A percentile compares a stretch with the other conserved stretches of the same genome.
These are phyloP conservation scores for Datura wrightii DNA, from an alignment of 257 asterid genomes.

Conservation along the genomic window DNA sequence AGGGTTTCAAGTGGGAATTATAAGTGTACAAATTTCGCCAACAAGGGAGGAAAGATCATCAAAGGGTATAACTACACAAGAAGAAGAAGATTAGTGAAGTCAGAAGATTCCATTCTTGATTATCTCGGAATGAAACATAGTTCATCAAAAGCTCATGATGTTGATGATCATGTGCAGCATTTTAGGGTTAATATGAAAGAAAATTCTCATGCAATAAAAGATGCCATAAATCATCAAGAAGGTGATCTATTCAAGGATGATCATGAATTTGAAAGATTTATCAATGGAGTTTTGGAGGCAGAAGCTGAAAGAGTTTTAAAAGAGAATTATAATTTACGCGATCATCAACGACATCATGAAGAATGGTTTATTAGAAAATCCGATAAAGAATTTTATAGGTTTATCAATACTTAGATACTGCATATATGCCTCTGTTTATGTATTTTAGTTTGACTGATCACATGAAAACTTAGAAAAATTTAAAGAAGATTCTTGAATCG, in stretches of 20 bases:
- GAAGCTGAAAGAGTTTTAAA: neutral
- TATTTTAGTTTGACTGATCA: neutral
- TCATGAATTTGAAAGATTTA: neutral
- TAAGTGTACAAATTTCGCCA: neutral
- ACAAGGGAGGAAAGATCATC: neutral
- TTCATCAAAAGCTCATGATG: too few species aligned
- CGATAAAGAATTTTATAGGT: neutral
- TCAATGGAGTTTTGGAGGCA: neutral
- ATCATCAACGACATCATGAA: neutral
- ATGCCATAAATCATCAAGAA: too few species aligned
- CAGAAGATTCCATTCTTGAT: neutral
- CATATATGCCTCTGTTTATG: neutral
- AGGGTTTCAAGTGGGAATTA: neutral
- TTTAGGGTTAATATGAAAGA: neutral
- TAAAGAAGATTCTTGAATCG: neutral
- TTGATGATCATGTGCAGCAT: too few species aligned
- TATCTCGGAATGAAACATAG: neutral
- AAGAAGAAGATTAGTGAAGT: neutral
- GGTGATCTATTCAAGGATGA: neutral
- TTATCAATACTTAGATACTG: too few species aligned
- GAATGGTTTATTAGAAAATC: neutral
- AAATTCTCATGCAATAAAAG: neutral
- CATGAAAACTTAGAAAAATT: too few species aligned
- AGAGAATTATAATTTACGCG: neutral
- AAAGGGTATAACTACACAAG: neutral